phyloP scores from a whole-genome alignment of 2,329 filamentous ascomycete species.

The Diaporthe sp. region DNA sequence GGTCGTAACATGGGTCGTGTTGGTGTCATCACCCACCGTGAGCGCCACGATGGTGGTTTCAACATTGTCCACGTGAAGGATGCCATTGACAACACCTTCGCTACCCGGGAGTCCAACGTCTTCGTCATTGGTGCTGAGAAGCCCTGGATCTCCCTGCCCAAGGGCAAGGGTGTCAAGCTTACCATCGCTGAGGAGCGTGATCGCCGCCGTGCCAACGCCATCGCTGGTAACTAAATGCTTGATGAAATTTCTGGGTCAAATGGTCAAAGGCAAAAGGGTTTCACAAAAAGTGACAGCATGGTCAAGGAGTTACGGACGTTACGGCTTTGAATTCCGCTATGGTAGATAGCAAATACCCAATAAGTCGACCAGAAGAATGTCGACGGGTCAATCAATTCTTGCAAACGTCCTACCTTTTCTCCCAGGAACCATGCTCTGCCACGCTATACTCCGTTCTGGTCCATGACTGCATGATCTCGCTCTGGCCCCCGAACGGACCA shows the following conservation, averaged over 20 bases:
- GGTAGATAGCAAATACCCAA: slow-evolving; percentile 34
- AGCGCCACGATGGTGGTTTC: slow-evolving; percentile 99
- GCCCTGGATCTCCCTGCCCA: slow-evolving; percentile 99
- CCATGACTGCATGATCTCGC: background rate
- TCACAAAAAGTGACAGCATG: slow-evolving; percentile 36
- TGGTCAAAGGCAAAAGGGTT: slow-evolving; percentile 32
- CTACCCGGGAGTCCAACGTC: slow-evolving; percentile 99
- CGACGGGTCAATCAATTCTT: slow-evolving; percentile 36
- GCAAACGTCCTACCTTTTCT: slow-evolving; percentile 35
- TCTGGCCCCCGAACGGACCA: background rate
- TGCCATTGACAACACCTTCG: slow-evolving; percentile 99
- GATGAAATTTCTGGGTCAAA: slow-evolving; percentile 35
- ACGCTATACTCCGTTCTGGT: background rate
- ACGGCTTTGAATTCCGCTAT: slow-evolving; percentile 36
- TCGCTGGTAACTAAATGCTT: slow-evolving; percentile 60
- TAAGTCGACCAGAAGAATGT: slow-evolving; percentile 27
- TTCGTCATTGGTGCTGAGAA: slow-evolving; percentile 99
- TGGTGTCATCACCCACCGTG: slow-evolving; percentile 99
- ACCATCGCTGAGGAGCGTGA: slow-evolving; percentile 99
- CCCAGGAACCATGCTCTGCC: background rate
- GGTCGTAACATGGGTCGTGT: slow-evolving; percentile 99
- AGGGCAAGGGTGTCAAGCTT: slow-evolving; percentile 99
- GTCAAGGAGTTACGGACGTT: slow-evolving; percentile 36
- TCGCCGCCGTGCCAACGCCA: slow-evolving; percentile 80
- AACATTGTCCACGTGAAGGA: slow-evolving; percentile 99